Conservation (phyloP, 768 basidiomycete species). For the Suillus weaverae region DNA sequence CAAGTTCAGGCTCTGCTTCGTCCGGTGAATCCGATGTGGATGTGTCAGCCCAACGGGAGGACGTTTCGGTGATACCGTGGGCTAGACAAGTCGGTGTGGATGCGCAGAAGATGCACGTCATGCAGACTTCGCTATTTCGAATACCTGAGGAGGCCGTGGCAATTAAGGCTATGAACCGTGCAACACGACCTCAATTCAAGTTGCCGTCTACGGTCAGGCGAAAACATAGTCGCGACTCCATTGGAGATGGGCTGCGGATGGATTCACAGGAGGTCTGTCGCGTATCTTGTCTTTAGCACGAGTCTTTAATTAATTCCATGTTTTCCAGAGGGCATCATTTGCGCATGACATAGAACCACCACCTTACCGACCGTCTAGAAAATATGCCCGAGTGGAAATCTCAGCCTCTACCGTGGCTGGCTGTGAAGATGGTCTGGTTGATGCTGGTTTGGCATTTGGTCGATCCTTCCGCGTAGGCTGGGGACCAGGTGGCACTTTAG, state of each 20-base stretch:
- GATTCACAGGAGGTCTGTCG: constrained; percentile 60
- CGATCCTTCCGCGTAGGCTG: constrained; percentile 89
- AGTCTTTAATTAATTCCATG: constrained; percentile 1
- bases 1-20: constrained; percentile 35
- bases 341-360: constrained; percentile 69
- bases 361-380: constrained; percentile 71
- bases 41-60: constrained; percentile 28
- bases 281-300: constrained; percentile 9
- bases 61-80: constrained; percentile 66
- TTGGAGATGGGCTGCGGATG: constrained; percentile 63
- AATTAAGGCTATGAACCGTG: constrained; percentile 52
- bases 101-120: constrained; percentile 86
- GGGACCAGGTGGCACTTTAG: constrained; percentile 78
- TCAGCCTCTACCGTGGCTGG: constrained; percentile 65
- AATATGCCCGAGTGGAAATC: constrained; percentile 74
- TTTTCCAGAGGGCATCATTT: constrained; percentile 71
- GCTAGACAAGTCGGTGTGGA: constrained; percentile 76
- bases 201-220: constrained; percentile 46
- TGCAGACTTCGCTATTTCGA: constrained; percentile 88
- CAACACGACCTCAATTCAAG: constrained; percentile 35
- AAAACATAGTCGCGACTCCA: constrained; percentile 79
- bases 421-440: constrained; percentile 64
- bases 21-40: constrained; percentile 24
- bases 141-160: constrained; percentile 72
- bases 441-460: constrained; percentile 85